Conservation (phyloP, 2,329 filamentous ascomycete genomes). For the Fusarium guadeloupense region DNA sequence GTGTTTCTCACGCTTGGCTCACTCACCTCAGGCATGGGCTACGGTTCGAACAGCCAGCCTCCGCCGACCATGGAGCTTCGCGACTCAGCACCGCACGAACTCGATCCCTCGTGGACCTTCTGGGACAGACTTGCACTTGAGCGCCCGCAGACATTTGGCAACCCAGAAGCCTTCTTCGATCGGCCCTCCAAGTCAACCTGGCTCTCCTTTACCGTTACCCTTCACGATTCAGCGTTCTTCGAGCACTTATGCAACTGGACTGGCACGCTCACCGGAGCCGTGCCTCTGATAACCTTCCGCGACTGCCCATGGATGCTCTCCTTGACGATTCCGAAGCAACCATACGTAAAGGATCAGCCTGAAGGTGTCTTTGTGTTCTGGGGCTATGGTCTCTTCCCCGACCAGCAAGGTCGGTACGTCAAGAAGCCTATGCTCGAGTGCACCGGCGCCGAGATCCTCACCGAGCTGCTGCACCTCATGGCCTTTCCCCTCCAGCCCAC, state of each 20-base stretch:
- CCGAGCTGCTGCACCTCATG: conserved; percentile 39
- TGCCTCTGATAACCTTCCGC: conserved; percentile 40
- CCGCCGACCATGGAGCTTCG: conserved; percentile 42
- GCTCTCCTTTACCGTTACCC: conserved; percentile 40
- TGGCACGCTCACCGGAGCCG: conserved; percentile 33
- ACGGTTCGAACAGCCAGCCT: conserved; percentile 35
- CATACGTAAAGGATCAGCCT: conserved; percentile 38
- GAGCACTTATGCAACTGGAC: conserved; percentile 38
- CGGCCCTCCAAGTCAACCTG: conserved; percentile 42
- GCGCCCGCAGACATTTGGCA: conserved; percentile 36
- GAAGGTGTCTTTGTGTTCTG: conserved; percentile 39
- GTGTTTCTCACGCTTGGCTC: conserved; percentile 40
- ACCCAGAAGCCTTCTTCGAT: conserved; percentile 43
- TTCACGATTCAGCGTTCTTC: conserved; percentile 37
- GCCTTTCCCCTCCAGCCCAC: conserved; percentile 38
- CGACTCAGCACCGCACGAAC: conserved; percentile 40
- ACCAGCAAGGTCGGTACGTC: conserved; percentile 38
- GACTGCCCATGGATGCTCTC: conserved; percentile 44
- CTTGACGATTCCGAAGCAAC: conserved; percentile 37
- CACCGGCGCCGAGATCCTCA: conserved; percentile 40
- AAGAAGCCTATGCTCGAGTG: conserved; percentile 42
- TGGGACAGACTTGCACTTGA: conserved; percentile 39
- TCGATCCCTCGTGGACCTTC: conserved; percentile 39
- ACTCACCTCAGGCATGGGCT: conserved; percentile 42
- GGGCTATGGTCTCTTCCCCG: conserved; percentile 42